Conservation (phyloP, 768 basidiomycete genomes). For the Austroboletus eburneus region DNA sequence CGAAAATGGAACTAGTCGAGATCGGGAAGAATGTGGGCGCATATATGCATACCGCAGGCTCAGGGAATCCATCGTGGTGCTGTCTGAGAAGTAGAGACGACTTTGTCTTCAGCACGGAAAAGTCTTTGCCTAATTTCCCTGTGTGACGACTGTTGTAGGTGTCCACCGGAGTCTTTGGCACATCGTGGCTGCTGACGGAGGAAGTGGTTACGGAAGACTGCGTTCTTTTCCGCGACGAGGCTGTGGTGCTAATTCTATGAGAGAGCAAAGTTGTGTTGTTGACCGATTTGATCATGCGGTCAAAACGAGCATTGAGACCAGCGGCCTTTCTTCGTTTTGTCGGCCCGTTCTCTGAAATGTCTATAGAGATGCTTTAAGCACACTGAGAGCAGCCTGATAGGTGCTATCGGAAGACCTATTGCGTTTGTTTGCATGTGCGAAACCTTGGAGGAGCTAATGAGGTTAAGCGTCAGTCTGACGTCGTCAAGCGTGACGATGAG, state of each 20-base stretch:
- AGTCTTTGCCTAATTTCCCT: conserved; percentile 36
- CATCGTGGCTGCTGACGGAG: conserved; percentile 39
- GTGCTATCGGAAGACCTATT: conserved; percentile 12
- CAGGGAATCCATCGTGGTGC: conserved; percentile 5
- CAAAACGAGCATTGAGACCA: conserved; percentile 57
- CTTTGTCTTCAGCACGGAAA: conserved; percentile 43
- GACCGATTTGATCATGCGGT: conserved; percentile 64
- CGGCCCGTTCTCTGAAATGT: conserved; percentile 7
- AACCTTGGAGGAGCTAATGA: neutral
- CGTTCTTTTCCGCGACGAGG: conserved; percentile 27
- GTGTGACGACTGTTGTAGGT: conserved; percentile 33
- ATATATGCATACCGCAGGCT: conserved; percentile 30
- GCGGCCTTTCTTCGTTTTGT: conserved; percentile 48
- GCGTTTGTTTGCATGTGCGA: neutral
- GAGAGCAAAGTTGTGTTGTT: conserved; percentile 37
- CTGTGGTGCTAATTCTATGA: conserved; percentile 12
- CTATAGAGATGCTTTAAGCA: conserved; percentile 7
- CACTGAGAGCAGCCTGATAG: neutral
- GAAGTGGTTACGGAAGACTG: conserved; percentile 41
- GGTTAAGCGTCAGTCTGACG: neutral
- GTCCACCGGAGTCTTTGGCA: conserved; percentile 40
- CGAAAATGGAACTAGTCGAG: conserved; percentile 9
- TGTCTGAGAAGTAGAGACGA: neutral
- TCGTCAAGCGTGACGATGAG: neutral
- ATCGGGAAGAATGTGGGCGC: conserved; percentile 16